Evolutionary conservation across 805 yeast genomes (phyloP).

Genomic region (Schizosaccharomyces osmophilus): DNA sequence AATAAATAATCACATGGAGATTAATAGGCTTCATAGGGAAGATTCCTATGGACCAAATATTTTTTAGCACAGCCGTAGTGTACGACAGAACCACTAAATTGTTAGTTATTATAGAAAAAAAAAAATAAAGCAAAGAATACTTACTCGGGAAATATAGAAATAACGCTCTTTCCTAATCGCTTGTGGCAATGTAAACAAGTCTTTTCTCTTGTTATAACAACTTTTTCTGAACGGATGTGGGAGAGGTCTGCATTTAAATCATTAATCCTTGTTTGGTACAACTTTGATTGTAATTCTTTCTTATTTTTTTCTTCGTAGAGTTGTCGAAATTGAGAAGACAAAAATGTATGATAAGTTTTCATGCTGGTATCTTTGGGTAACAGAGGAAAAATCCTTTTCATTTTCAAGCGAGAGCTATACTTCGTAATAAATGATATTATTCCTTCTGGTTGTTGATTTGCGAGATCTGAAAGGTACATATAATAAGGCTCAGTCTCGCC

Average conservation of each 20-base stretch:
- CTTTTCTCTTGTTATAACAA: slow-evolving; percentile 19
- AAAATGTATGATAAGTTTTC: not conserved
- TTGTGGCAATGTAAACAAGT: slow-evolving; percentile 39
- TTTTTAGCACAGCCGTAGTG: slow-evolving; percentile 30
- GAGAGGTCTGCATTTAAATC: not conserved
- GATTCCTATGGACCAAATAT: slow-evolving; percentile 5
- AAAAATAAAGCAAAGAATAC: not conserved
- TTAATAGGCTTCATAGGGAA: not conserved
- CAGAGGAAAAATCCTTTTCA: slow-evolving; percentile 21
- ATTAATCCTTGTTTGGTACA: not conserved
- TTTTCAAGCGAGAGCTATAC: slow-evolving; percentile 32
- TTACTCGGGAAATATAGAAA: slow-evolving; percentile 22
- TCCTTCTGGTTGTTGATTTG: slow-evolving; percentile 11
- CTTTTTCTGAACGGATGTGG: slow-evolving; percentile 10
- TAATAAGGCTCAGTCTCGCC: not conserved
- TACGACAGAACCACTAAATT: slow-evolving; percentile 16
- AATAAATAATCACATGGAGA: not conserved
- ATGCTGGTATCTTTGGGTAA: not conserved
- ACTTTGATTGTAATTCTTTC: not conserved
- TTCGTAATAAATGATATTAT: slow-evolving; percentile 25
- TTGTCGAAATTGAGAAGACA: not conserved
- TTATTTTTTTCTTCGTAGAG: not conserved
- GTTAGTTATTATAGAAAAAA: not conserved
- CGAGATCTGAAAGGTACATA: not conserved
- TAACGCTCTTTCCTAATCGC: slow-evolving; percentile 28